phyloP scores from a whole-genome alignment of 2,329 filamentous ascomycete species.

The Cordyceps militaris region DNA sequence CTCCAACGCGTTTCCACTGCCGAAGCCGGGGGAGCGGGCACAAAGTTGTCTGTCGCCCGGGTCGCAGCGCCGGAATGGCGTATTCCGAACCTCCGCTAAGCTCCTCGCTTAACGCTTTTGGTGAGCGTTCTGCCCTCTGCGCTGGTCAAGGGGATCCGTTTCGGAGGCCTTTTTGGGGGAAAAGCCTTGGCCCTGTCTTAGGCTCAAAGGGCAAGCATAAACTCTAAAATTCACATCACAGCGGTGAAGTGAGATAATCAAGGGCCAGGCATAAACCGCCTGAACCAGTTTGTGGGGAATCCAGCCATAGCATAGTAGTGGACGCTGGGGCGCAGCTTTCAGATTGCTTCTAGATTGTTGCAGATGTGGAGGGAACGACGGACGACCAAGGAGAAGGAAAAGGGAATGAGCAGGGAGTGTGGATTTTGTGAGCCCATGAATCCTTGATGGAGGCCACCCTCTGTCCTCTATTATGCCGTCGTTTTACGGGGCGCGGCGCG shows the following conservation, averaged over 20 bases:
- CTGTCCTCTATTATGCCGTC: neutral
- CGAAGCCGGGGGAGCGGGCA: too few relatives aligned
- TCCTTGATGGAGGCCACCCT: neutral
- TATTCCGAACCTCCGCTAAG: neutral
- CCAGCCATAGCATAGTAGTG: neutral
- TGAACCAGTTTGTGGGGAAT: neutral
- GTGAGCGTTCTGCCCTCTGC: neutral
- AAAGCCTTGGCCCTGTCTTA: too few relatives aligned
- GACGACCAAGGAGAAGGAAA: neutral
- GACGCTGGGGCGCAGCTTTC: conserved; percentile 5
- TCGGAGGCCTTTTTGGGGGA: too few relatives aligned
- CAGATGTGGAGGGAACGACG: conserved; percentile 6
- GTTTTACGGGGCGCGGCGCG: neutral
- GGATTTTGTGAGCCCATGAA: neutral
- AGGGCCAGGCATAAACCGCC: neutral
- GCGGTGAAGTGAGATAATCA: neutral
- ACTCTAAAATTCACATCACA: neutral
- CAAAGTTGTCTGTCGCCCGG: too few relatives aligned
- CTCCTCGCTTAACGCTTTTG: neutral
- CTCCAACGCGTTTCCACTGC: too few relatives aligned
- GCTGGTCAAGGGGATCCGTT: too few relatives aligned
- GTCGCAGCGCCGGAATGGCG: neutral
- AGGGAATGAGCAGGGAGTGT: conserved; percentile 1
- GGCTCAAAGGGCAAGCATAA: neutral
- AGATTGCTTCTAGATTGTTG: conserved; percentile 13